Conservation (phyloP, 2,329 filamentous ascomycete species). For the Ophiostoma piceae region DNA sequence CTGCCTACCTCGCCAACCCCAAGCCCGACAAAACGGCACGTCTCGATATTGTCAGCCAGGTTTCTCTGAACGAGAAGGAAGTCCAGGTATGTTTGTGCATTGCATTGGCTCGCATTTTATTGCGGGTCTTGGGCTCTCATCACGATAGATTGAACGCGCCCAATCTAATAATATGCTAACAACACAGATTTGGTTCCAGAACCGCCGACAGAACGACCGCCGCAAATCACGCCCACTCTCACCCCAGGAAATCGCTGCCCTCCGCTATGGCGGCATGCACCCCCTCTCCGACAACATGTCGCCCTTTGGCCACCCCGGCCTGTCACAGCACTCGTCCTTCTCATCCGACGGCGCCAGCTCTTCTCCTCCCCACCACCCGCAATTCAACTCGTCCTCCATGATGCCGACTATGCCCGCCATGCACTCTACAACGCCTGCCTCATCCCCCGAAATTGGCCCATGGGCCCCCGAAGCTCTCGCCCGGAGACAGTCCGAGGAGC, state of each 20-base stretch:
- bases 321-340: slow-evolving; percentile 23
- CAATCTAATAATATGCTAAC: background rate
- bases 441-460: slow-evolving; percentile 29
- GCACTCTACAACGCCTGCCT: slow-evolving; percentile 27
- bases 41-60: slow-evolving; percentile 74
- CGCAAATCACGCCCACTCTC: slow-evolving; percentile 80
- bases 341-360: slow-evolving; percentile 25
- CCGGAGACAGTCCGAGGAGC: slow-evolving; percentile 21
- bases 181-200: slow-evolving; percentile 86
- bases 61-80: slow-evolving; percentile 89
- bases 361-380: slow-evolving; percentile 25
- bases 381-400: slow-evolving; percentile 22
- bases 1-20: slow-evolving; percentile 75
- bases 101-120: background rate
- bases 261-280: slow-evolving; percentile 52
- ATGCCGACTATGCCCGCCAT: slow-evolving; percentile 3
- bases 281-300: slow-evolving; percentile 43
- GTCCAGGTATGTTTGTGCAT: slow-evolving; percentile 66
- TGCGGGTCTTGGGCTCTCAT: background rate
- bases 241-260: slow-evolving; percentile 65
- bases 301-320: slow-evolving; percentile 27
- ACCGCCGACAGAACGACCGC: slow-evolving; percentile 85
- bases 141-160: background rate
- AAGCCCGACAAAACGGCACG: slow-evolving; percentile 90
- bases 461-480: slow-evolving; percentile 27